A percentile compares a stretch with the other conserved stretches of the same genome.
phyloP scores from a whole-genome alignment of 2,329 filamentous ascomycete genomes.

The Diaporthe nobilis region DNA sequence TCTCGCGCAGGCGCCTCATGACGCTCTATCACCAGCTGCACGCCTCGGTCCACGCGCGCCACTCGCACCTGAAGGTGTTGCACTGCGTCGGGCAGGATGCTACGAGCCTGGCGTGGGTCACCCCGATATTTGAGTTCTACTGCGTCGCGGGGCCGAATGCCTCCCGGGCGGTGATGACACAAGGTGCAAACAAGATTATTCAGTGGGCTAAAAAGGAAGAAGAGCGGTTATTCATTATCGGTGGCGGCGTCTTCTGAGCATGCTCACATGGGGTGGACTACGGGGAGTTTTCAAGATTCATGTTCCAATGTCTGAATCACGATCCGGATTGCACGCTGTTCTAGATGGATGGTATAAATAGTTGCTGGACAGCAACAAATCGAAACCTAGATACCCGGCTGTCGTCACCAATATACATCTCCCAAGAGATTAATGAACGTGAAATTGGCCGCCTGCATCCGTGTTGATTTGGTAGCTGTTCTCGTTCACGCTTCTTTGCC shows the following conservation, averaged over 20 bases:
- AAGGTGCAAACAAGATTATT: conserved; percentile 89
- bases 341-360: not conserved
- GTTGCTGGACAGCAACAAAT: conserved; percentile 4
- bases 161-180: conserved; percentile 77
- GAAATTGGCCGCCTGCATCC: not conserved
- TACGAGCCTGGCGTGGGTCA: conserved; percentile 90
- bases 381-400: not conserved
- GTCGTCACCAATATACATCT: not conserved
- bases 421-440: not conserved
- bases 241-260: conserved; percentile 86
- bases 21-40: conserved; percentile 89
- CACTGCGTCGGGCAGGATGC: conserved; percentile 83
- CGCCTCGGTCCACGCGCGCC: conserved; percentile 85
- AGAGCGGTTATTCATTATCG: conserved; percentile 95
- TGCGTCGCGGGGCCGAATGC: conserved; percentile 87
- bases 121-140: conserved; percentile 93
- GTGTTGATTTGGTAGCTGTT: too few species aligned
- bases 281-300: not conserved
- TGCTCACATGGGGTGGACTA: not conserved
- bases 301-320: not conserved
- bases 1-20: conserved; percentile 80
- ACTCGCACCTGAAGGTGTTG: conserved; percentile 87
- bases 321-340: not conserved
- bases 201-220: conserved; percentile 95
- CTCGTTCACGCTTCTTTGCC: not conserved